phyloP scores from a whole-genome alignment of 2,329 filamentous ascomycete genomes.

The Didymellaceae sp. region DNA sequence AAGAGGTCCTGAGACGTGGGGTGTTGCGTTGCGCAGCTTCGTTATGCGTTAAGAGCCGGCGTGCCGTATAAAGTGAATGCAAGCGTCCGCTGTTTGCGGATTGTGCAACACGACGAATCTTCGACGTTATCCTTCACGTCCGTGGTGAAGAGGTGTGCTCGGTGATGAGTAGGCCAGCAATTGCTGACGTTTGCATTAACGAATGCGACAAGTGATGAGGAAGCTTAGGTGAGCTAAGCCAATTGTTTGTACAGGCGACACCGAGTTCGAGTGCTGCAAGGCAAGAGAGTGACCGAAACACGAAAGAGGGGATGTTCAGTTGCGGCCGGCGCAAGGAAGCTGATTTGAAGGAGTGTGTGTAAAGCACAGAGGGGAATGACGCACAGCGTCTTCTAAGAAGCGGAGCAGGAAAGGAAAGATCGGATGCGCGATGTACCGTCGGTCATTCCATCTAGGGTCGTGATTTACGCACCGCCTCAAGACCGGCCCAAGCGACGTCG shows the following conservation, averaged over 20 bases:
- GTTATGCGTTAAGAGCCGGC: conserved; percentile 20
- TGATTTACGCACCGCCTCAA: conserved; percentile 13
- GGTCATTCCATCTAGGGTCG: conserved; percentile 10
- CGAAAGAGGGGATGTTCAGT: conserved; percentile 23
- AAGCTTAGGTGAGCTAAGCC: conserved; percentile 22
- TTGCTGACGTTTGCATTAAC: conserved; percentile 6
- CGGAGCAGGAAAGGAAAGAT: conserved; percentile 6
- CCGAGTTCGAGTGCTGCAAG: conserved; percentile 33
- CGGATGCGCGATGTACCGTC: conserved; percentile 10
- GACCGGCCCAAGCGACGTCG: conserved; percentile 2
- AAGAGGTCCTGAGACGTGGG: conserved; percentile 34
- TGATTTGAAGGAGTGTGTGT: conserved; percentile 18
- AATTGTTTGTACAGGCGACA: conserved; percentile 22
- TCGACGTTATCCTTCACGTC: not conserved
- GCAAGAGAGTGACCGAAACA: conserved; percentile 34
- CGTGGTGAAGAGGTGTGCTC: conserved; percentile 1
- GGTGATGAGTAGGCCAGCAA: conserved; percentile 4
- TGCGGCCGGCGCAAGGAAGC: conserved; percentile 35
- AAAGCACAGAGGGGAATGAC: conserved; percentile 20
- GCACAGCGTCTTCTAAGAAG: conserved; percentile 16
- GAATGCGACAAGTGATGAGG: conserved; percentile 5
- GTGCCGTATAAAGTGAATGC: conserved; percentile 18
- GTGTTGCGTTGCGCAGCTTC: conserved; percentile 30
- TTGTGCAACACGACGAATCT: conserved; percentile 21
- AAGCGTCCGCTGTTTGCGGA: conserved; percentile 18